These are phyloP conservation scores for Barnettozyma populi DNA, from an alignment of 805 yeast genomes.

Conservation along the genomic window DNA sequence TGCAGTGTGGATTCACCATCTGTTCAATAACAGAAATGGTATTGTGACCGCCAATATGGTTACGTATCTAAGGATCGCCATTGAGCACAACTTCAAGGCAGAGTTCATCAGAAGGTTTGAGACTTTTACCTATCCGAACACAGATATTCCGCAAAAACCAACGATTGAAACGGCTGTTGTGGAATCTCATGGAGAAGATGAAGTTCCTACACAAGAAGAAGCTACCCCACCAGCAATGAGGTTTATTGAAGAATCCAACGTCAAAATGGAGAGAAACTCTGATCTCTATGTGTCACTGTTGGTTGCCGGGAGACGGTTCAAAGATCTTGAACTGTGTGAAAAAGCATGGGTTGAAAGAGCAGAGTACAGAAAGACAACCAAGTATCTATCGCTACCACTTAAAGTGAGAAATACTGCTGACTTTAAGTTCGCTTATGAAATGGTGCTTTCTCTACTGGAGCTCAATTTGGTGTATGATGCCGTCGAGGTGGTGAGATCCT, in stretches of 20 bases:
- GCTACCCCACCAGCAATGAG: constrained; percentile 12
- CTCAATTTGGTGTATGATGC: constrained; percentile 64
- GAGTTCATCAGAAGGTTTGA: constrained; percentile 34
- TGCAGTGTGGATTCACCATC: constrained; percentile 63
- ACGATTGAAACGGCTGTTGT: constrained; percentile 3
- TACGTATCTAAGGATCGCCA: constrained; percentile 45
- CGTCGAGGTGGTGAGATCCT: constrained; percentile 56
- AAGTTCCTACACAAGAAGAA: background rate
- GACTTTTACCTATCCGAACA: constrained; percentile 30
- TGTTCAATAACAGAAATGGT: constrained; percentile 37
- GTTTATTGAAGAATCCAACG: constrained; percentile 5
- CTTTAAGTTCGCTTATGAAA: constrained; percentile 64
- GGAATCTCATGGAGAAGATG: constrained; percentile 18
- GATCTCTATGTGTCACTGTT: constrained; percentile 16
- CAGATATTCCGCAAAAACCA: constrained; percentile 10
- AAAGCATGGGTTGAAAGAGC: constrained; percentile 80
- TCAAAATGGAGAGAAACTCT: constrained; percentile 17
- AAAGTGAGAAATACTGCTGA: constrained; percentile 42
- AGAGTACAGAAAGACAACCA: constrained; percentile 47
- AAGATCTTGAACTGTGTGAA: constrained; percentile 54
- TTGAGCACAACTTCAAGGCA: constrained; percentile 30
- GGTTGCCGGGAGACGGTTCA: constrained; percentile 53
- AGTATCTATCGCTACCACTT: constrained; percentile 39
- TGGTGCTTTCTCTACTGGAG: constrained; percentile 55
- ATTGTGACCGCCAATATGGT: constrained; percentile 41